A percentile compares a stretch with the other conserved stretches of the same genome.
Conservation (phyloP, 129 eudicot species). For the Centrapalus pauciflorus region DNA sequence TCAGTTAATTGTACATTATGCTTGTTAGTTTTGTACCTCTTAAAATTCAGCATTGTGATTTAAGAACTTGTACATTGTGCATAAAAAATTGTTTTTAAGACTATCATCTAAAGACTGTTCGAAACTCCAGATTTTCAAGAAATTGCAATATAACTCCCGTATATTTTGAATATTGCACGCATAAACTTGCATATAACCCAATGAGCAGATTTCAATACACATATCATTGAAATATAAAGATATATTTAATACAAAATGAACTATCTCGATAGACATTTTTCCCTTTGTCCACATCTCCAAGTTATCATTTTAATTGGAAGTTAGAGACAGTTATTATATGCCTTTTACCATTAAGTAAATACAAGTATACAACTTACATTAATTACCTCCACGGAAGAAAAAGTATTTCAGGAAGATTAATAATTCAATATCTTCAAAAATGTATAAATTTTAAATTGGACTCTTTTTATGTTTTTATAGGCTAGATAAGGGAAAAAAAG, state of each 20-base stretch:
- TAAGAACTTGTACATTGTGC: too few relatives aligned
- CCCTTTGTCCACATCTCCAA: background rate
- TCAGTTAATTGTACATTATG: too few relatives aligned
- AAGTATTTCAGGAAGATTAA: background rate
- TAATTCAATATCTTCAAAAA: background rate
- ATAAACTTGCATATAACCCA: slow-evolving; percentile 5
- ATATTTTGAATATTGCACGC: background rate
- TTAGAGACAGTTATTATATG: background rate
- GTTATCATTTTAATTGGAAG: background rate
- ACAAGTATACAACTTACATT: slow-evolving; percentile 3
- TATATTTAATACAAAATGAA: background rate
- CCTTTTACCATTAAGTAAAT: background rate
- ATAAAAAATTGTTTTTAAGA: too few relatives aligned
- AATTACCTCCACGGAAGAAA: background rate
- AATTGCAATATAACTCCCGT: background rate
- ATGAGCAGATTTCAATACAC: background rate
- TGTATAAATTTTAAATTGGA: background rate
- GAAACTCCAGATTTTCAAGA: background rate
- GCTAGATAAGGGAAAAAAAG: background rate
- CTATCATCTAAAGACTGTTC: slow-evolving; percentile 2
- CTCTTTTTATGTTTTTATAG: background rate
- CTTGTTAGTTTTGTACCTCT: too few relatives aligned
- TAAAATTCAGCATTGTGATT: too few relatives aligned
- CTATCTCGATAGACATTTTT: background rate
- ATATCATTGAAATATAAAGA: background rate